A percentile compares a stretch with the other conserved stretches of the same genome.
Conservation (phyloP, 768 basidiomycete species). For the Panus rudis region DNA sequence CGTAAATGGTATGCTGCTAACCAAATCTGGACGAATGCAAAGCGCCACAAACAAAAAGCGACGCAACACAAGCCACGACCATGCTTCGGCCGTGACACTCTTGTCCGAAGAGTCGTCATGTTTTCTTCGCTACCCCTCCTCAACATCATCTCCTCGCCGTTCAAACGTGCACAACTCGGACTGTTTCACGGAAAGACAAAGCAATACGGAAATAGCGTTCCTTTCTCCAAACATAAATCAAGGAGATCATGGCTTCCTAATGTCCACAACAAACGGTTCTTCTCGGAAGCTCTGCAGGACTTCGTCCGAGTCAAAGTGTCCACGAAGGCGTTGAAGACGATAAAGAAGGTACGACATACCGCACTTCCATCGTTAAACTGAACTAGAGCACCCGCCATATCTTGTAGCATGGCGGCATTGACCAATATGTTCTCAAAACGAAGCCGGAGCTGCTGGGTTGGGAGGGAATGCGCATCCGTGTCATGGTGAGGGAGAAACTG, state of each 20-base stretch:
- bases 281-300: slow-evolving; percentile 55
- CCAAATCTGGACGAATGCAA: no score
- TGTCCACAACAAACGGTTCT: slow-evolving; percentile 68
- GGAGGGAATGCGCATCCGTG: slow-evolving; percentile 36
- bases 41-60: no score
- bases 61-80: no score
- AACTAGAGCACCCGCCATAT: not conserved
- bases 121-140: slow-evolving; percentile 27
- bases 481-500: slow-evolving; percentile 27
- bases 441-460: slow-evolving; percentile 31
- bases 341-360: slow-evolving; percentile 67
- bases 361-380: not conserved
- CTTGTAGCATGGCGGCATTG: slow-evolving; percentile 24
- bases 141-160: slow-evolving; percentile 48
- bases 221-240: slow-evolving; percentile 84
- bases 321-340: slow-evolving; percentile 68
- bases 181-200: slow-evolving; percentile 79
- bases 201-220: slow-evolving; percentile 83
- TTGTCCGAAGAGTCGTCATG: no score
- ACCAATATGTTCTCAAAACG: slow-evolving; percentile 38
- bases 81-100: no score
- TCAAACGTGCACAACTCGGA: slow-evolving; percentile 75
- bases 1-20: no score
- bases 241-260: slow-evolving; percentile 86
- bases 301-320: slow-evolving; percentile 65